Base-by-base conservation (phyloP, 2,329 filamentous ascomycete genomes). In the Trichophyton mentagrophytes region DNA sequence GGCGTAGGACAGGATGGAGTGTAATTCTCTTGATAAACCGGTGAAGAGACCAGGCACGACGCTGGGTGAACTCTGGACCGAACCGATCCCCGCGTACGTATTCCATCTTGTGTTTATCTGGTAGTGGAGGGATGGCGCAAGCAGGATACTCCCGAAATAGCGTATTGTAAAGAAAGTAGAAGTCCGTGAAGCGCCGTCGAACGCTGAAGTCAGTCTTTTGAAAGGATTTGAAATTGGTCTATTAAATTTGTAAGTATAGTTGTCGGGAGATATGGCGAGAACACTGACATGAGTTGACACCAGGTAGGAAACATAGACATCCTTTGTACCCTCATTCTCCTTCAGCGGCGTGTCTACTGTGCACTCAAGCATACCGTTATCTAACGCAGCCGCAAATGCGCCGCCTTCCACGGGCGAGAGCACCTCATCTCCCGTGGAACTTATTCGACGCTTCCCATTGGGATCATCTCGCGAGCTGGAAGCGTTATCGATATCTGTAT, bases 91-190 rank as follows among this genome's bases (percentile, higher is more conserved):
- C 93, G 40, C 91, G 88, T 58, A 97, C 93, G 71, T 97, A 97
- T 71, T 96, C 90, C 89, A 99, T 96, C 76, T 95, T 95, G 79
- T 97, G 92, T 80, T 97, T 99, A 76, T 97, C 93, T 59, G 93
- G 93, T 60, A 99, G 80, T 55, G 93, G 93, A 33, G 93, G 93
- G 2, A 99, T 89, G 56, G 93, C 93, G 74, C 88, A 89, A 77
- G 90, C 89, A 62, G 90, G 89, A 69, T 90, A 97, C 72, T 96
- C 91, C 71, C 85, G 86, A 65, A 82, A 85, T 58, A 99, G 85
- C 36, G 89, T 86, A 76, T 95, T 96, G 78, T 89, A 96, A 64
- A 99, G 84, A 73, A 96, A 99, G 67, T 95, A 87, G 72, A 99
- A 99, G 77, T 99, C 93, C 67, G 92, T 97, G 76, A 96, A 99